These are phyloP conservation scores for Botrytis paeoniae DNA, from an alignment of 2,329 filamentous ascomycete species.

Conservation along the genomic window DNA sequence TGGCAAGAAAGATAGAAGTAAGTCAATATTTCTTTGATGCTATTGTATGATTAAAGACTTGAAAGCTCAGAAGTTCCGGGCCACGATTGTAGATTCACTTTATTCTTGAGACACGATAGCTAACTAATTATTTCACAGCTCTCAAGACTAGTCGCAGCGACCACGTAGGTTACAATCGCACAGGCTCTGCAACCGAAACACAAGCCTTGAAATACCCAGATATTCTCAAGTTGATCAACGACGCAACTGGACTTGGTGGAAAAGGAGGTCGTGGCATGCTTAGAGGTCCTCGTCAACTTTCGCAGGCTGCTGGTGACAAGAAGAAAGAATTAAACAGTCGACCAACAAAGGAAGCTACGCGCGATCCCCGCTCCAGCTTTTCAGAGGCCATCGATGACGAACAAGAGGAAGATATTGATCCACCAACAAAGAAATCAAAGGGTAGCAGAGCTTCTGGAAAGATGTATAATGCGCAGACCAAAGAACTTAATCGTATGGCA, in stretches of 20 bases:
- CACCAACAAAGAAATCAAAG: not conserved
- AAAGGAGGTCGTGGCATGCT: slow-evolving; percentile 2
- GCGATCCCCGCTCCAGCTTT: not conserved
- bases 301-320: not conserved
- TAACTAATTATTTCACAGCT: not conserved
- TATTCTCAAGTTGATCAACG: not conserved
- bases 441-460: not conserved
- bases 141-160: not conserved
- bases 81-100: not conserved
- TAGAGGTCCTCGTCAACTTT: not conserved
- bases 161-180: not conserved
- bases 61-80: not conserved
- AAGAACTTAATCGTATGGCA: not conserved
- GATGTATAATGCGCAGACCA: not conserved
- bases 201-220: slow-evolving; percentile 8
- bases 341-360: not conserved
- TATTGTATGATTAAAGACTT: not conserved
- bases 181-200: slow-evolving; percentile 1
- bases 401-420: not conserved
- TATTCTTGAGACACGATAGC: not conserved
- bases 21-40: not conserved
- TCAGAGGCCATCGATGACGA: not conserved
- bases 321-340: not conserved
- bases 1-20: slow-evolving; percentile 6
- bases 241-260: not conserved